These are phyloP conservation scores for Leccinum variicolor DNA, from an alignment of 768 basidiomycete species.

Conservation along the genomic window DNA sequence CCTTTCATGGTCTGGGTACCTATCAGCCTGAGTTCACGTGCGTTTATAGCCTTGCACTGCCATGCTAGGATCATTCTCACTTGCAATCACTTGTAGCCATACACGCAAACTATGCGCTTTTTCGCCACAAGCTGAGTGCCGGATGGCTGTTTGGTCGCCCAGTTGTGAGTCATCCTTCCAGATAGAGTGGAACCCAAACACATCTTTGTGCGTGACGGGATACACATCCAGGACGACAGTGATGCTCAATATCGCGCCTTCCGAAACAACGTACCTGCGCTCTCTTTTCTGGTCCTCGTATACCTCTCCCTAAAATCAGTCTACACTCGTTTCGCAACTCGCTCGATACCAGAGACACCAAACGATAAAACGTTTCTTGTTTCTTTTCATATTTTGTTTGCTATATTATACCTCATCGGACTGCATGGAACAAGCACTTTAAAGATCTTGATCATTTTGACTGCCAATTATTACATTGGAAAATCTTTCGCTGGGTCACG, in stretches of 20 bases:
- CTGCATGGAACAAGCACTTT: conserved; percentile 80
- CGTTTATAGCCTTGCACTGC: conserved; percentile 30
- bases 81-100: conserved; percentile 42
- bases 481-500: conserved; percentile 42
- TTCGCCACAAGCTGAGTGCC: conserved; percentile 49
- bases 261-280: conserved; percentile 69
- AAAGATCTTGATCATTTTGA: conserved; percentile 74
- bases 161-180: conserved; percentile 54
- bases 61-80: conserved; percentile 1
- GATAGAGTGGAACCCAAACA: background rate
- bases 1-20: conserved; percentile 79
- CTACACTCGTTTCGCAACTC: conserved; percentile 35
- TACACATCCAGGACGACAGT: conserved; percentile 73
- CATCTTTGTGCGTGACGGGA: background rate
- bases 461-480: conserved; percentile 64
- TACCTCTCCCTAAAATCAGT: conserved; percentile 56
- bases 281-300: conserved; percentile 45
- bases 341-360: conserved; percentile 24
- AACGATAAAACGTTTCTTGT: conserved; percentile 38
- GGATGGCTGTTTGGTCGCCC: conserved; percentile 84
- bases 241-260: conserved; percentile 91
- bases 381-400: conserved; percentile 59
- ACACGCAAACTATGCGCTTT: conserved; percentile 72
- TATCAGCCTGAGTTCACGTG: conserved; percentile 68
- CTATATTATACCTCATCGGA: conserved; percentile 59